Conservation (phyloP, 2,329 filamentous ascomycete species). For the Colletotrichum salicis region DNA sequence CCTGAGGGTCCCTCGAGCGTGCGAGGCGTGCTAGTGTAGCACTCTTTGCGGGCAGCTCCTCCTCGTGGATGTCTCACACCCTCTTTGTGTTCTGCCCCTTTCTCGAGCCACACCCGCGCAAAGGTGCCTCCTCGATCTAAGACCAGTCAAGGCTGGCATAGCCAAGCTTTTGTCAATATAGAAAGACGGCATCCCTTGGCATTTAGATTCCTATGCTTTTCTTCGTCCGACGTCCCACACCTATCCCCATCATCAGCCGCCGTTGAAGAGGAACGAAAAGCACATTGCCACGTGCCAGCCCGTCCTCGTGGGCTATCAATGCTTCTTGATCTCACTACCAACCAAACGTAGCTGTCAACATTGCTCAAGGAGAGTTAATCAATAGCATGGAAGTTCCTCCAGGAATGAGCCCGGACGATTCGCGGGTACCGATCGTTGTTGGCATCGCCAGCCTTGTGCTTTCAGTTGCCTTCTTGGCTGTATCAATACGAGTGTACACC, state of each 20-base stretch:
- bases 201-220: not conserved
- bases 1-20: conserved; percentile 6
- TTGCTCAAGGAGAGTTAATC: not conserved
- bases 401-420: conserved; percentile 12
- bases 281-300: not conserved
- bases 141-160: not conserved
- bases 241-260: not conserved
- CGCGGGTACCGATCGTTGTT: conserved; percentile 3
- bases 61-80: conserved; percentile 22
- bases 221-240: not conserved
- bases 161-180: conserved; percentile 11
- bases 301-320: not conserved
- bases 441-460: conserved; percentile 4
- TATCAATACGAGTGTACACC: conserved; percentile 37
- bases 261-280: not conserved
- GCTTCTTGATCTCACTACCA: not conserved
- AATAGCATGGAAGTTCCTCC: conserved; percentile 31
- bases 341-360: not conserved
- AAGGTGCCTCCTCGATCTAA: not conserved
- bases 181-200: not conserved
- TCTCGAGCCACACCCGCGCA: not conserved
- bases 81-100: not conserved
- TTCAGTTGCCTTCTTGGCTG: conserved; percentile 18
- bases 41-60: conserved; percentile 1
- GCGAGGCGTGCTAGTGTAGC: conserved; percentile 12